Conservation (phyloP, 2,329 filamentous ascomycete species). For the Penicillium sp. region DNA sequence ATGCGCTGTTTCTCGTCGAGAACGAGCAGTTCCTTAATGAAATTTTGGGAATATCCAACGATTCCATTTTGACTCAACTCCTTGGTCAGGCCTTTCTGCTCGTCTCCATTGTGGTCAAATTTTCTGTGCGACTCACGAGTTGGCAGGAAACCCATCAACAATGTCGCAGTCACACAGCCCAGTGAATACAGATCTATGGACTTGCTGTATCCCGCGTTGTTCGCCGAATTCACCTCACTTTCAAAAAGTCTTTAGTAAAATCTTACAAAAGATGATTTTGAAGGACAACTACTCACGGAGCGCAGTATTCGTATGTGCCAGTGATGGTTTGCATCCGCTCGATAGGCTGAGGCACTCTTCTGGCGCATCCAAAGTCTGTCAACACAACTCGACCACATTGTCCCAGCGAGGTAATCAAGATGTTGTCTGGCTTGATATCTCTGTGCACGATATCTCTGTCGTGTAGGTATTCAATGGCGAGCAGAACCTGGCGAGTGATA, state of each 20-base stretch:
- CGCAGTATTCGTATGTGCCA: slow-evolving; percentile 57
- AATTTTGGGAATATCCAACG: slow-evolving; percentile 49
- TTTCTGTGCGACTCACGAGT: slow-evolving; percentile 37
- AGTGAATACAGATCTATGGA: slow-evolving; percentile 63
- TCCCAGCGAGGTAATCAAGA: slow-evolving; percentile 56
- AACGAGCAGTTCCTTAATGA: slow-evolving; percentile 52
- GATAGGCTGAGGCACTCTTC: slow-evolving; percentile 27
- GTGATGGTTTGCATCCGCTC: slow-evolving; percentile 54
- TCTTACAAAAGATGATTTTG: neutral
- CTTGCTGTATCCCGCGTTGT: slow-evolving; percentile 52
- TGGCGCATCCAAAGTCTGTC: slow-evolving; percentile 61
- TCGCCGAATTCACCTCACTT: slow-evolving; percentile 26
- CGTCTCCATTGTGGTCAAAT: slow-evolving; percentile 21
- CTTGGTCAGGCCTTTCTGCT: slow-evolving; percentile 47
- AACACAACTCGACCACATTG: slow-evolving; percentile 55
- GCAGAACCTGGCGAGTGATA: slow-evolving; percentile 55
- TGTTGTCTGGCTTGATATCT: slow-evolving; percentile 64
- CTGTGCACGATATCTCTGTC: slow-evolving; percentile 56
- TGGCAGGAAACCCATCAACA: slow-evolving; percentile 52
- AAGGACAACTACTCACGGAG: slow-evolving; percentile 51
- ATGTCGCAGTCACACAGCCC: slow-evolving; percentile 53
- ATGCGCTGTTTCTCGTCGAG: slow-evolving; percentile 51
- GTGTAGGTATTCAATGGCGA: slow-evolving; percentile 60
- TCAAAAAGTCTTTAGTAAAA: too few relatives aligned
- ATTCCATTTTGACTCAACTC: slow-evolving; percentile 45